phyloP scores from a whole-genome alignment of 1,139 yeast genomes.

The Pichia cactophila region DNA sequence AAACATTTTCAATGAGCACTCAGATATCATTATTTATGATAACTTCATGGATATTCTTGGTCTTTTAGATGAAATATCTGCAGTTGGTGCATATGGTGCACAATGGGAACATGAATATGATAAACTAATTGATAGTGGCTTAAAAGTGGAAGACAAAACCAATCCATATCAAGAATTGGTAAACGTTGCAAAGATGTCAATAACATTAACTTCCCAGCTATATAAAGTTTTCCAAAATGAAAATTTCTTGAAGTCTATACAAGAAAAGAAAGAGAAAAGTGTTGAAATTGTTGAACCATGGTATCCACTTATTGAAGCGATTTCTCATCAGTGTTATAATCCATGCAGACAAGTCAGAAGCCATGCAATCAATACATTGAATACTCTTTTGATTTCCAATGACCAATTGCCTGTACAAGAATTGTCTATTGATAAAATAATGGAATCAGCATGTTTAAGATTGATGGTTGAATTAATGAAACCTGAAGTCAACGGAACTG shows the following conservation, averaged over 20 bases:
- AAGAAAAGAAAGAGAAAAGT: conserved; percentile 13
- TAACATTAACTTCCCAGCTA: conserved; percentile 50
- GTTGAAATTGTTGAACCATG: conserved; percentile 23
- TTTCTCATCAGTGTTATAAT: conserved; percentile 83
- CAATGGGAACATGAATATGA: conserved; percentile 63
- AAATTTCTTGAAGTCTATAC: conserved; percentile 27
- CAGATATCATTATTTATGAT: conserved; percentile 34
- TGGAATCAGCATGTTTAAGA: conserved; percentile 72
- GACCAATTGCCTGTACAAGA: conserved; percentile 25
- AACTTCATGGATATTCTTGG: conserved; percentile 64
- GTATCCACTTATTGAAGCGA: conserved; percentile 64
- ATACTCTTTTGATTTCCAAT: conserved; percentile 34
- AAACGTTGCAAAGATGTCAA: conserved; percentile 52
- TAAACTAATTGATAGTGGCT: conserved; percentile 35
- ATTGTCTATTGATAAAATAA: conserved; percentile 46
- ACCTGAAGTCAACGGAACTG: conserved; percentile 61
- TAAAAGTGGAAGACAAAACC: conserved; percentile 35
- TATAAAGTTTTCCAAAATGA: conserved; percentile 29
- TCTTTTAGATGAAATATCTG: conserved; percentile 70
- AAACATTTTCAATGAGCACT: conserved; percentile 33
- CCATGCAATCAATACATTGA: conserved; percentile 53
- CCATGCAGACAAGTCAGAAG: conserved; percentile 74
- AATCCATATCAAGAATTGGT: conserved; percentile 48
- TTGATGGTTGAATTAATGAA: conserved; percentile 58
- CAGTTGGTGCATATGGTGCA: conserved; percentile 75